phyloP scores from a whole-genome alignment of 129 eudicot genomes.

The Helianthus annuus region HanXRQr2.0-SUNRISE NC_035436.2:5880331-5880830 shows the following conservation, averaged over 20 bases:
- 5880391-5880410: constrained; percentile 47
- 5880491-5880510: constrained; percentile 59
- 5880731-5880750: constrained; percentile 97
- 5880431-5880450: constrained; percentile 83
- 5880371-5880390: constrained; percentile 47
- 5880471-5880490: constrained; percentile 53
- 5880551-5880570: too few relatives aligned
- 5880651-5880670: constrained; percentile 56
- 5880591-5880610: not conserved
- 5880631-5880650: constrained; percentile 31
- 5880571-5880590: too few relatives aligned
- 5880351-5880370: constrained; percentile 96
- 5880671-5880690: constrained; percentile 48
- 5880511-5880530: constrained; percentile 49
- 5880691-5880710: constrained; percentile 83
- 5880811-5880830: too few relatives aligned
- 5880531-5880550: not conserved
- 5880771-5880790: too few relatives aligned
- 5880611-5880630: not conserved
- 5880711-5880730: constrained; percentile 90
- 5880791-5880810: too few relatives aligned
- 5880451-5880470: constrained; percentile 58
- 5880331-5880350: constrained; percentile 82
- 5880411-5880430: constrained; percentile 90
- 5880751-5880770: constrained; percentile 29